Conservation (phyloP, 805 yeast species). For the Hanseniaspora thailandica region DNA sequence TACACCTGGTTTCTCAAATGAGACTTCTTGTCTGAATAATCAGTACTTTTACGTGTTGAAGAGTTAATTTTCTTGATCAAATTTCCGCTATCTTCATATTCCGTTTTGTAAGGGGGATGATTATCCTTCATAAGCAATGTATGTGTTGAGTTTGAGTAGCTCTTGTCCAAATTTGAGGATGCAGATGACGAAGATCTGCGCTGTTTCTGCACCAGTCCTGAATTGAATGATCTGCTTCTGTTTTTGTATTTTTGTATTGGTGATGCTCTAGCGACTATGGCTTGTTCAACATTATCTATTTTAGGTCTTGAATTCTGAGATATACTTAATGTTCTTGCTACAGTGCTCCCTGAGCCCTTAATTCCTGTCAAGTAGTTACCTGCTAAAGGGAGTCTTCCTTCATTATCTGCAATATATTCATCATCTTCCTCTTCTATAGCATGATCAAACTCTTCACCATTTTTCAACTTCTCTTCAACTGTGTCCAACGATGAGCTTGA, state of each 20-base stretch:
- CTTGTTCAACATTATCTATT: neutral
- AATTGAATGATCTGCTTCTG: neutral
- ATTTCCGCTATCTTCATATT: conserved; percentile 1
- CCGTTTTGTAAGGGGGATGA: neutral
- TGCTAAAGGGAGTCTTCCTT: conserved; percentile 11
- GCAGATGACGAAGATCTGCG: conserved; percentile 1
- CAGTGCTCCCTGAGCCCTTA: neutral
- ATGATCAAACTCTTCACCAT: neutral
- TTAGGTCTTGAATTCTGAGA: conserved; percentile 1
- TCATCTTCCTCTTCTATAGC: neutral
- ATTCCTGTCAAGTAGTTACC: conserved; percentile 7
- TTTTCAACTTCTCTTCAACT: neutral
- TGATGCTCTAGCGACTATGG: neutral
- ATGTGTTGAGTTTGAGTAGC: neutral
- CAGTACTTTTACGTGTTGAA: neutral
- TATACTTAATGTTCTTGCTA: conserved; percentile 9
- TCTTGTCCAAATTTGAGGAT: neutral
- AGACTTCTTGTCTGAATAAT: neutral
- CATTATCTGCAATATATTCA: neutral
- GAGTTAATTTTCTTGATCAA: neutral
- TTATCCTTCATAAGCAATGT: neutral
- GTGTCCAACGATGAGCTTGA: neutral
- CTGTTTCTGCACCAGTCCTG: conserved; percentile 1
- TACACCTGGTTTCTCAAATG: neutral
- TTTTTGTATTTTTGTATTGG: neutral